These are phyloP conservation scores for Ascomycota sp. DNA, from an alignment of 2,329 filamentous ascomycete genomes.

Conservation along the genomic window DNA sequence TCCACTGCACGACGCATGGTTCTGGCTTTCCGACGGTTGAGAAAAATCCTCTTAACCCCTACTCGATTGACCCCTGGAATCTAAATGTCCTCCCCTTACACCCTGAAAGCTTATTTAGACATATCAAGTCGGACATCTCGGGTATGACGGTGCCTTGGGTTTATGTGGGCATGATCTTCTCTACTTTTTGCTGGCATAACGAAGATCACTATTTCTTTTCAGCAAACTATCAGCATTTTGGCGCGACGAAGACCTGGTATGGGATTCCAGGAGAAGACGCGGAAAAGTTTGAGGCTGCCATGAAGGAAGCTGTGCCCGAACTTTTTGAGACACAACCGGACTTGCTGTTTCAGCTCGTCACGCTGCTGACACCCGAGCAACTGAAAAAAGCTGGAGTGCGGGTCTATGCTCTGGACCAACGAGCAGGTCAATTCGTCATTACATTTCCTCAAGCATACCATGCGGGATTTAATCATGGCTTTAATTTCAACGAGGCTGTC, in stretches of 20 bases:
- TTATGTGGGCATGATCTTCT: conserved; percentile 98
- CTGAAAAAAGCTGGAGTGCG: conserved; percentile 80
- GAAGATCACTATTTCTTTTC: conserved; percentile 98
- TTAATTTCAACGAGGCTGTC: conserved; percentile 97
- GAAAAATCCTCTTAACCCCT: conserved; percentile 67
- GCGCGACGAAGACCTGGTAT: conserved; percentile 97
- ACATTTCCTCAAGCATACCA: conserved; percentile 96
- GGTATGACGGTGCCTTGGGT: conserved; percentile 99
- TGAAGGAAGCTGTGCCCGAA: conserved; percentile 87
- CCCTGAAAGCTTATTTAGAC: conserved; percentile 77
- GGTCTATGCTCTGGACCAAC: conserved; percentile 87
- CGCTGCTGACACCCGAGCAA: conserved; percentile 79
- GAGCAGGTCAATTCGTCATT: conserved; percentile 87
- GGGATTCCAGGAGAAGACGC: conserved; percentile 88
- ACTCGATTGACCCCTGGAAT: conserved; percentile 87
- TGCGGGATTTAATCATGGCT: conserved; percentile 93
- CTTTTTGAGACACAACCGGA: conserved; percentile 95
- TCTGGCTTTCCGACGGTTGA: conserved; percentile 93
- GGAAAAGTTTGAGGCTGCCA: conserved; percentile 84
- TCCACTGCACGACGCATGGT: conserved; percentile 93
- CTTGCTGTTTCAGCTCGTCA: conserved; percentile 92
- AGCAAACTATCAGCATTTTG: conserved; percentile 95
- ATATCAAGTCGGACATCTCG: conserved; percentile 96
- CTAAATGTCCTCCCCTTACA: conserved; percentile 81
- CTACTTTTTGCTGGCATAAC: conserved; percentile 98